These are phyloP conservation scores for Dendrothele bispora DNA, from an alignment of 768 basidiomycete genomes.

Conservation along the genomic window DNA sequence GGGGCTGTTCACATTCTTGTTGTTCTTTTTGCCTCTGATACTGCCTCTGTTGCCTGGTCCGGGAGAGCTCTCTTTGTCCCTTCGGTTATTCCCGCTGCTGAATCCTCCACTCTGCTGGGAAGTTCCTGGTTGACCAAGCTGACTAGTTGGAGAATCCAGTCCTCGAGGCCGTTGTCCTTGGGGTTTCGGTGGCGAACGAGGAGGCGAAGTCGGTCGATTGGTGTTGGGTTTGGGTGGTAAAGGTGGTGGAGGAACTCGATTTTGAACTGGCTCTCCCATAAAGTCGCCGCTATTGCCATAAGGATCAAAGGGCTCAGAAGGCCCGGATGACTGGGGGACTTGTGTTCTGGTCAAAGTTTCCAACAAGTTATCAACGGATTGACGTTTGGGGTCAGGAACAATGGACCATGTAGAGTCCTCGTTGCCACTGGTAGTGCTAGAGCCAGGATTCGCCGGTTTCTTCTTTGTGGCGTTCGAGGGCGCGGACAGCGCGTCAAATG, in stretches of 20 bases:
- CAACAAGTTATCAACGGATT: constrained; percentile 80
- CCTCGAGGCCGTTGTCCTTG: constrained; percentile 50
- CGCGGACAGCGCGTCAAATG: constrained; percentile 76
- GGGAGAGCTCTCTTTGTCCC: constrained; percentile 75
- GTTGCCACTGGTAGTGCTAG: constrained; percentile 42
- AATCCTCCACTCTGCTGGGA: too few relatives aligned
- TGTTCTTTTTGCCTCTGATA: constrained; percentile 39
- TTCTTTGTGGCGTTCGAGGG: constrained; percentile 57
- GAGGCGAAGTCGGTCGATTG: constrained; percentile 52
- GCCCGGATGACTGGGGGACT: constrained; percentile 23
- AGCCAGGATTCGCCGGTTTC: constrained; percentile 55
- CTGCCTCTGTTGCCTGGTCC: constrained; percentile 51
- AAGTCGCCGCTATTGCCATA: neutral
- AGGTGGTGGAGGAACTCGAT: constrained; percentile 58
- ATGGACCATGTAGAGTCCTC: constrained; percentile 65
- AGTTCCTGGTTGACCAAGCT: constrained; percentile 28
- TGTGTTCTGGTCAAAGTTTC: constrained; percentile 63
- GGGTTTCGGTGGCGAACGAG: constrained; percentile 60
- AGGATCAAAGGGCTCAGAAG: constrained; percentile 28
- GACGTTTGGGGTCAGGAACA: constrained; percentile 68
- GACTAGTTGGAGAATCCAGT: constrained; percentile 51
- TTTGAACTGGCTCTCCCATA: constrained; percentile 30
- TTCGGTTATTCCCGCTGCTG: constrained; percentile 34
- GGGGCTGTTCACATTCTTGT: constrained; percentile 55
- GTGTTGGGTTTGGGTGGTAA: constrained; percentile 57